phyloP scores from a whole-genome alignment of 202 grass and related monocot species.

The Alloteropsis angusta region DNA sequence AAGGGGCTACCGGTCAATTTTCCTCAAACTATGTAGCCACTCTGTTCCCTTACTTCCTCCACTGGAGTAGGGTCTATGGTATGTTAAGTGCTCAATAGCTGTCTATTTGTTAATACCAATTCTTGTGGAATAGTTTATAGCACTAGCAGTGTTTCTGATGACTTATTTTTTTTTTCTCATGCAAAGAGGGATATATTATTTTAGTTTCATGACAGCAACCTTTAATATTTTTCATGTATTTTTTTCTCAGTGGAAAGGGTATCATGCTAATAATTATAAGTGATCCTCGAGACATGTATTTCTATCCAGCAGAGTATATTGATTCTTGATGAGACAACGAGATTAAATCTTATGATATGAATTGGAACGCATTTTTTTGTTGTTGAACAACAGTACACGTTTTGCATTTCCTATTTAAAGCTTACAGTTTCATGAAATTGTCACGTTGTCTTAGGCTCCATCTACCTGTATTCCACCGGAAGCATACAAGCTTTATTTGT shows the following conservation, averaged over 20 bases:
- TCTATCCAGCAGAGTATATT: background rate
- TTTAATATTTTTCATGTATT: background rate
- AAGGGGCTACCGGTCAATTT: background rate
- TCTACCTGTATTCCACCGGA: conserved; percentile 59
- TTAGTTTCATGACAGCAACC: background rate
- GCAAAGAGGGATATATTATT: background rate
- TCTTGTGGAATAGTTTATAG: background rate
- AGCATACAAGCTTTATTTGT: conserved; percentile 45
- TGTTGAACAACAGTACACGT: background rate
- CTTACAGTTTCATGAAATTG: background rate
- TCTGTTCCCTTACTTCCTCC: conserved; percentile 47
- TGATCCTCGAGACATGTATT: background rate
- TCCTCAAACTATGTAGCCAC: conserved; percentile 25
- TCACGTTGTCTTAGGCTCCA: conserved; percentile 29
- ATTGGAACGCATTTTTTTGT: background rate
- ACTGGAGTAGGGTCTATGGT: conserved; percentile 53
- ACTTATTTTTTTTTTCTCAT: background rate
- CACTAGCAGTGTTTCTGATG: background rate
- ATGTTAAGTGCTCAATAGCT: background rate
- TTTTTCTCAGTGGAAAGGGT: no score
- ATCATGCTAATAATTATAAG: background rate
- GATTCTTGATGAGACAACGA: background rate
- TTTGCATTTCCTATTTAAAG: background rate
- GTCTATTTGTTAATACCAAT: background rate
- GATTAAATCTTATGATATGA: background rate